Evolutionary conservation across 495 filamentous ascomycete genomes (phyloP).

Genomic region (Chaetomium tenue): DNA sequence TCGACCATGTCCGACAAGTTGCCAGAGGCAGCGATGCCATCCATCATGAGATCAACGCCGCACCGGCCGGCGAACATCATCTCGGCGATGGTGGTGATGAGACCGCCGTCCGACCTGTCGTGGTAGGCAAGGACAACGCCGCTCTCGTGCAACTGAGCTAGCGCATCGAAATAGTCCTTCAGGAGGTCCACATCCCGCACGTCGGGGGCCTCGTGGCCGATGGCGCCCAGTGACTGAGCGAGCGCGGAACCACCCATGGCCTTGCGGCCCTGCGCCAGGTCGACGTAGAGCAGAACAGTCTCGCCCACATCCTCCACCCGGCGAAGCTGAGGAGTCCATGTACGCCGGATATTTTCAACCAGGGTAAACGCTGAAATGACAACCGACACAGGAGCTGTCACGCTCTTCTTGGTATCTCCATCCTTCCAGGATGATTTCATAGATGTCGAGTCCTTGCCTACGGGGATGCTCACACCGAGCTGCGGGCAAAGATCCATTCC

Average conservation of each 20-base stretch:
- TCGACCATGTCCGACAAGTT: constrained; percentile 64
- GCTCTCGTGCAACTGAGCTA: constrained; percentile 79
- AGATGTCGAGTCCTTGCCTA: constrained; percentile 96
- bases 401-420: constrained; percentile 69
- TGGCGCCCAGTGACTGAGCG: constrained; percentile 85
- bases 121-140: constrained; percentile 93
- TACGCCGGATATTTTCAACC: constrained; percentile 73
- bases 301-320: constrained; percentile 85
- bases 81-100: constrained; percentile 87
- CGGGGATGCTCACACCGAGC: constrained; percentile 86
- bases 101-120: constrained; percentile 88
- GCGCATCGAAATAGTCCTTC: constrained; percentile 89
- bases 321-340: constrained; percentile 89
- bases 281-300: constrained; percentile 84
- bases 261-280: constrained; percentile 74
- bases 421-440: constrained; percentile 99
- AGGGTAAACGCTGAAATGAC: constrained; percentile 87
- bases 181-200: constrained; percentile 76
- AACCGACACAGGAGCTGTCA: constrained; percentile 86
- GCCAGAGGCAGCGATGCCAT: constrained; percentile 58
- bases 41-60: constrained; percentile 81
- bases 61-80: constrained; percentile 99
- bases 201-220: constrained; percentile 82
- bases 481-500: constrained; percentile 79
- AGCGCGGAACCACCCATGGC: constrained; percentile 88